These are phyloP conservation scores for Schizochytrium sp. DNA, from an alignment of 108 stramenopile species.

Conservation along the genomic window DNA sequence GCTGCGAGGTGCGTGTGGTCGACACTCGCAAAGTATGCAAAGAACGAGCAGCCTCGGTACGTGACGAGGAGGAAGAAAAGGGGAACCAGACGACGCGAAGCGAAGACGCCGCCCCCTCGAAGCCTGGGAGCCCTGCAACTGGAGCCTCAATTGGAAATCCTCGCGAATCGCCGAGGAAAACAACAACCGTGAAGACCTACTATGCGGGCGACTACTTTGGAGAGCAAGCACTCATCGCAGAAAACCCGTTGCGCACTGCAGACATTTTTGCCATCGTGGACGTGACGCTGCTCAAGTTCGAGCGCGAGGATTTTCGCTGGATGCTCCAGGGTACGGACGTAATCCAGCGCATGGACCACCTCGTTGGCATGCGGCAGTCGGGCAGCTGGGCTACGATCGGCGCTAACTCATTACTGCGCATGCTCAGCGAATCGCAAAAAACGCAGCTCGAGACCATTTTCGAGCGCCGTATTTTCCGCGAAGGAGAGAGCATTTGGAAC, in stretches of 20 bases:
- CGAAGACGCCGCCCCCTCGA: background rate
- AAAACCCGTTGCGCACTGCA: slow-evolving; percentile 2
- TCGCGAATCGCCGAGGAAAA: background rate
- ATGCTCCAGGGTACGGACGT: slow-evolving; percentile 22
- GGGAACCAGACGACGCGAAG: background rate
- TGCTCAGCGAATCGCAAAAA: slow-evolving; percentile 19
- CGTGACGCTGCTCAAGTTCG: slow-evolving; percentile 1
- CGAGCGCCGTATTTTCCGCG: background rate
- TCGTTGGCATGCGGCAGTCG: slow-evolving; percentile 9
- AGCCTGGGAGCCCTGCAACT: background rate
- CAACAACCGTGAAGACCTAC: slow-evolving; percentile 22
- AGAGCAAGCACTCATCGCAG: slow-evolving; percentile 23
- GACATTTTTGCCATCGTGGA: slow-evolving; percentile 21
- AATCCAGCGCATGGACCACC: background rate
- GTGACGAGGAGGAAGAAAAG: slow-evolving; percentile 21
- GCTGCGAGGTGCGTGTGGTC: background rate
- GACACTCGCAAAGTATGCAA: too few relatives aligned
- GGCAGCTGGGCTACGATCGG: slow-evolving; percentile 4
- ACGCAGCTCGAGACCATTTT: slow-evolving; percentile 25
- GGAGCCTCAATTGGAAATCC: background rate
- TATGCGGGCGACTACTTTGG: slow-evolving; percentile 29
- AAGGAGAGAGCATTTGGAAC: background rate
- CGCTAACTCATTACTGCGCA: background rate
- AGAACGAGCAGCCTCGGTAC: background rate
- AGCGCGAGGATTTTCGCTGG: slow-evolving; percentile 21